Evolutionary conservation across 192 early-diverging fungal species (phyloP), one percentile per base, ranked within the genome.

Genomic region (Coemansia sp.): DNA sequence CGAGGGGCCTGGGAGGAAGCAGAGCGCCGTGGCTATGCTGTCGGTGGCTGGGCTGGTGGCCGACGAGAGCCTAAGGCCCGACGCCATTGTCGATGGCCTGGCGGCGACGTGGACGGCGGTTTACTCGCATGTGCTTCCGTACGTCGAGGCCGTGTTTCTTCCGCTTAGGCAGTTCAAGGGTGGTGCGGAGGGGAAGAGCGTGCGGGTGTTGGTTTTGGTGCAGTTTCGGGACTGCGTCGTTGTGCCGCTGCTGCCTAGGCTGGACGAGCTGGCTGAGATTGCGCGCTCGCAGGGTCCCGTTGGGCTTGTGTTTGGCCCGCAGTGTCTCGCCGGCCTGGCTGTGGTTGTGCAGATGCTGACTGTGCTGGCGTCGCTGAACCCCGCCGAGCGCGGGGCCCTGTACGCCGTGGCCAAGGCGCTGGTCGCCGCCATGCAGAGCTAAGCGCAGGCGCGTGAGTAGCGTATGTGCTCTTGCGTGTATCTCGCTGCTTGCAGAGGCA

Each of bases 131-230:
- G 90, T 91, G 11, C 67, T 95, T 29, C 93, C 93, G 60, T 92
- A 90, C 57, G 77, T 95, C 57, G 89, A 95, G 63, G 93, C 87
- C 4, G 91, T 92, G 20, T 93, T 95, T 67, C 76, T 93, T 4
- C 93, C 93, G 10, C 60, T 93, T 13, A 74, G 56, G 42, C 61
- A 67, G 53, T 79, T 69, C 48, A 28, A 48, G 4, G 23, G 53
- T 13, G 23, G 53, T 13, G 62, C 62, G 4, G 34, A 20, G 25
- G n/a, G 3, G 27, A 19, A 25, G 9, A 53, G 56, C 35, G 65
- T 78, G 25, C 60, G 75, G 4, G 50, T 32, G n/a, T 64, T 61
- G 16, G 64, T 73, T 35, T 34, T 79, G 23, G n/a, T 51, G 58
- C 71, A 73, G 22, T 73, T 79, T 10, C 55, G 76, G 4, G 76